phyloP scores from a whole-genome alignment of 2,329 filamentous ascomycete species.

The Biscogniauxia mediterranea region DNA sequence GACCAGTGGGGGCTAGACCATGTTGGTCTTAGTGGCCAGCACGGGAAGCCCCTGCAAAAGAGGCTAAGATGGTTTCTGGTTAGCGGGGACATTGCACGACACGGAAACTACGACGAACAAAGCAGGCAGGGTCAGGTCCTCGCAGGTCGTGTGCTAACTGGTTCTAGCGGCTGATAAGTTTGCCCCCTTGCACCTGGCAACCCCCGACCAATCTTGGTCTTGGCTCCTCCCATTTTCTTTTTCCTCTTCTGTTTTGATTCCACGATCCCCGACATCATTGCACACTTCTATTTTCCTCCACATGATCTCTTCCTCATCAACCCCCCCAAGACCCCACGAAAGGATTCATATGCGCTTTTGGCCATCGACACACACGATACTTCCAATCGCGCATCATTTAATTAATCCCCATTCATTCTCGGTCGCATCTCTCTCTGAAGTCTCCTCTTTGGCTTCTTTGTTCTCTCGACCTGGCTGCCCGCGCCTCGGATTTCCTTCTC shows the following conservation, averaged over 20 bases:
- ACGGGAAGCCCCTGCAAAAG: neutral
- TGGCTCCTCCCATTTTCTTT: constrained; percentile 1
- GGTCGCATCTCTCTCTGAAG: constrained; percentile 2
- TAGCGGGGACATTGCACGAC: neutral
- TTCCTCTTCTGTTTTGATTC: constrained; percentile 18
- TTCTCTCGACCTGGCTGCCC: neutral
- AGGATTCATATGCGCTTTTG: neutral
- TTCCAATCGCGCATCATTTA: constrained; percentile 9
- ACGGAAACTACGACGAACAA: neutral
- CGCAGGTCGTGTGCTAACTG: neutral
- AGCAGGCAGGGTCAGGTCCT: neutral
- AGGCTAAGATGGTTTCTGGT: neutral
- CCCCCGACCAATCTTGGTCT: neutral
- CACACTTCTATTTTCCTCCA: constrained; percentile 3
- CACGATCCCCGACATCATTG: constrained; percentile 12
- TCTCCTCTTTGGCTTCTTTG: neutral
- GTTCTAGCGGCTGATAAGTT: neutral
- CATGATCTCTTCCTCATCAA: neutral
- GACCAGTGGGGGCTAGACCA: neutral
- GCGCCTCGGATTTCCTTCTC: neutral
- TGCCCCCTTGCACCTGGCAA: neutral
- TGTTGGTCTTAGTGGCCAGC: neutral
- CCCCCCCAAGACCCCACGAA: neutral
- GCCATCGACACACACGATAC: neutral
- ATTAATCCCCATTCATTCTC: constrained; percentile 6